A percentile compares a stretch with the other conserved stretches of the same genome.
Conservation (phyloP, 805 yeast species). For the Teunomyces gatunensis region DNA sequence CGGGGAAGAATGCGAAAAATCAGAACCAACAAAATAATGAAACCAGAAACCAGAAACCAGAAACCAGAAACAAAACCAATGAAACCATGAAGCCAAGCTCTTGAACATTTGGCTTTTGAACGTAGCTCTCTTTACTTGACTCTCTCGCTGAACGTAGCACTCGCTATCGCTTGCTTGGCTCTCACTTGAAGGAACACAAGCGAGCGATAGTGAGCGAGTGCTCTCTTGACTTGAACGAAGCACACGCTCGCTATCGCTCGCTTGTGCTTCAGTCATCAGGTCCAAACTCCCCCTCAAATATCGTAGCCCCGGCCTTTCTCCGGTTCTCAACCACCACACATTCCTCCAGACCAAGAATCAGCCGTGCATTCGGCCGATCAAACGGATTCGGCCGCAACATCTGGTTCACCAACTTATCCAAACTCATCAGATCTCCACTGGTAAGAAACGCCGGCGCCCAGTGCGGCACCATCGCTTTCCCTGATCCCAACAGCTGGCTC, state of each 20-base stretch:
- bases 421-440: slow-evolving; percentile 48
- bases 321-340: slow-evolving; percentile 73
- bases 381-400: slow-evolving; percentile 86
- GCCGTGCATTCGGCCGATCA: slow-evolving; percentile 75
- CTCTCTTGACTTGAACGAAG: no score
- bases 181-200: no score
- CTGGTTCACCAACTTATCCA: slow-evolving; percentile 79
- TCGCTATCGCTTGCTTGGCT: no score
- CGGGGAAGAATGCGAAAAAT: neutral
- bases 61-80: no score
- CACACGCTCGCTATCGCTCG: no score
- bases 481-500: slow-evolving; percentile 8
- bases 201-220: no score
- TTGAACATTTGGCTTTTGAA: no score
- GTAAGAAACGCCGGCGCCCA: slow-evolving; percentile 88
- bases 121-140: no score
- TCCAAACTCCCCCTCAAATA: slow-evolving; percentile 94
- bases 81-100: no score
- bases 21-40: no score
- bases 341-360: slow-evolving; percentile 69
- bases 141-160: no score
- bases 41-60: no score
- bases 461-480: slow-evolving; percentile 50
- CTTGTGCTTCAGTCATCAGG: slow-evolving; percentile 39
- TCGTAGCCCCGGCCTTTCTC: slow-evolving; percentile 88